phyloP scores from a whole-genome alignment of 164 flowering plant genomes.

The Malania oleifera region DNA sequence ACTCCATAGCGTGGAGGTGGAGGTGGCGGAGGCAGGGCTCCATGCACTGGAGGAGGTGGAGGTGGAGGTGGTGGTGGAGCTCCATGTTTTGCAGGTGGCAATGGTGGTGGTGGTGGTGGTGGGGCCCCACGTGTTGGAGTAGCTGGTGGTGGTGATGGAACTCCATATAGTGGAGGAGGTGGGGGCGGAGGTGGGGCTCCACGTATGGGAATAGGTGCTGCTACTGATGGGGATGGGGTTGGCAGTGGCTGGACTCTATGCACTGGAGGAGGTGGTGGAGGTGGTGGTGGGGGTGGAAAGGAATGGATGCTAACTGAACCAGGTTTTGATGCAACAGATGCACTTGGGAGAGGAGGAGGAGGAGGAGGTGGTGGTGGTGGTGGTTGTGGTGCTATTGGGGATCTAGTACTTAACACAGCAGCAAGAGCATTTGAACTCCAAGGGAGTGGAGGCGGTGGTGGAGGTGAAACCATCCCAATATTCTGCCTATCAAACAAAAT shows the following conservation, averaged over 20 bases:
- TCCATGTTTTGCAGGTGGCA: too few species aligned
- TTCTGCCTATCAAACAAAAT: conserved; percentile 12
- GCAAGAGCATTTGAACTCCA: conserved; percentile 11
- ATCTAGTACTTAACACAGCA: background rate
- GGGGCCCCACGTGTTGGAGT: conserved; percentile 1
- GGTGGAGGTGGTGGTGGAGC: background rate
- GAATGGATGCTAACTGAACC: conserved; percentile 1
- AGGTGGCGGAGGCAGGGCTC: background rate
- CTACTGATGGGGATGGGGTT: too few species aligned
- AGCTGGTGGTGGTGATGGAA: background rate
- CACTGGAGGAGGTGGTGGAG: background rate
- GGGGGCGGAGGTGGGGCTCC: background rate
- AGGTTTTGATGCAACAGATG: background rate
- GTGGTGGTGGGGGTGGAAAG: background rate
- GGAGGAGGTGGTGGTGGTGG: conserved; percentile 11
- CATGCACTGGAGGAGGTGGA: background rate
- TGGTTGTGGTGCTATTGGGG: background rate
- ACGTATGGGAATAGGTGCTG: background rate
- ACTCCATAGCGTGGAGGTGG: background rate
- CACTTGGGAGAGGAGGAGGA: conserved; percentile 14
- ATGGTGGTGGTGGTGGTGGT: conserved; percentile 21
- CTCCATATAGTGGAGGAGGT: background rate
- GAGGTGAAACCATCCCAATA: conserved; percentile 16
- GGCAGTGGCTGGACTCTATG: background rate
- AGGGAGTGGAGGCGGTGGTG: conserved; percentile 18